Evolutionary conservation across 768 basidiomycete genomes (phyloP).

Genomic region (Chlorophyllum brunneum): DNA sequence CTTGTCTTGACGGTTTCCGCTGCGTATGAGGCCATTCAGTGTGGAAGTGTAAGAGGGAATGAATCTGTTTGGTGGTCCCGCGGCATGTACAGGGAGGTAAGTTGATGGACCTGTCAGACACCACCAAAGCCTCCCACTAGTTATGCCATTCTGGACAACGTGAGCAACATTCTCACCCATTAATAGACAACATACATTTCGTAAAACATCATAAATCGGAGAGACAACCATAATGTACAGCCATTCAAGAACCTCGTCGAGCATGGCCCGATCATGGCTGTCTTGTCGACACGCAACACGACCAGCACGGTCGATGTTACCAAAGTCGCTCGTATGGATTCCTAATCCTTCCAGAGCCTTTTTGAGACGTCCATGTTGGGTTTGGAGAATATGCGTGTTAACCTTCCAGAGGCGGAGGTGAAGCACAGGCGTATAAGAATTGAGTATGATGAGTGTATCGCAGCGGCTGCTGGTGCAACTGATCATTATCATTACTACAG

Average conservation of each 20-base stretch:
- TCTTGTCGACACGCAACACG: conserved; percentile 2
- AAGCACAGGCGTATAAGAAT: background rate
- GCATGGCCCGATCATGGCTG: conserved; percentile 1
- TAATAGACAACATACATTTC: conserved; percentile 7
- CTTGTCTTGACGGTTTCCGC: background rate
- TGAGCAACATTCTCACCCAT: background rate
- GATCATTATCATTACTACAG: conserved; percentile 15
- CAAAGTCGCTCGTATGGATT: conserved; percentile 11
- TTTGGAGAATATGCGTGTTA: background rate
- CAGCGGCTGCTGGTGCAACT: conserved; percentile 12
- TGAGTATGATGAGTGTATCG: conserved; percentile 15
- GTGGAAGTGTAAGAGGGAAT: conserved; percentile 18
- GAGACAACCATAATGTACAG: conserved; percentile 14
- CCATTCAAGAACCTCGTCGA: conserved; percentile 16
- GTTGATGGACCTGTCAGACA: conserved; percentile 14
- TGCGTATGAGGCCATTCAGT: conserved; percentile 11
- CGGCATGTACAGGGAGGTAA: conserved; percentile 18
- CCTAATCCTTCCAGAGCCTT: conserved; percentile 10
- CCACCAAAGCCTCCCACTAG: conserved; percentile 18
- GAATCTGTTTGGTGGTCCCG: conserved; percentile 13
- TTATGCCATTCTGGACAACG: conserved; percentile 13
- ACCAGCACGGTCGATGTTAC: conserved; percentile 6
- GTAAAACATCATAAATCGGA: conserved; percentile 10
- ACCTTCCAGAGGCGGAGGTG: conserved; percentile 8
- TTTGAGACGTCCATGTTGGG: conserved; percentile 11